Evolutionary conservation across 2,329 filamentous ascomycete genomes (phyloP).

Genomic region (Aphanoascus verrucosus): DNA sequence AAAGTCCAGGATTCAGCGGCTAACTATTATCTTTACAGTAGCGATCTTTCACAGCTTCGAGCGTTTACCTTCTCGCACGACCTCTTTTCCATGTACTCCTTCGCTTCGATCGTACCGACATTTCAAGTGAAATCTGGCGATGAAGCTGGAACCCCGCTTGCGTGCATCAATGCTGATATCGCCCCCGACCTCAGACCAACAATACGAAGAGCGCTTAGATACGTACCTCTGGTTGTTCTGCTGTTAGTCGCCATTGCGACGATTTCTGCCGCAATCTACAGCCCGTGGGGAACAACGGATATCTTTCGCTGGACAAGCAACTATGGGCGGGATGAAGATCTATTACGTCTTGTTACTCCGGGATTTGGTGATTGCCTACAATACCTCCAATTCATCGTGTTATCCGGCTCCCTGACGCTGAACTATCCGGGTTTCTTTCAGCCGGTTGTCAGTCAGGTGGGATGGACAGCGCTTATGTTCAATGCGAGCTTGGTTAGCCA

Average conservation of each 20-base stretch:
- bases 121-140: conserved; percentile 70
- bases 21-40: conserved; percentile 22
- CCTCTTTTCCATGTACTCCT: conserved; percentile 73
- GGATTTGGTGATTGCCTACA: conserved; percentile 95
- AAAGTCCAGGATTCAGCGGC: not conserved
- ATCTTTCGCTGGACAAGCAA: conserved; percentile 97
- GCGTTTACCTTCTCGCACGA: conserved; percentile 64
- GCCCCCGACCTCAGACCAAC: conserved; percentile 67
- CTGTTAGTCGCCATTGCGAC: conserved; percentile 73
- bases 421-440: conserved; percentile 92
- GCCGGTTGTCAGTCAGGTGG: conserved; percentile 73
- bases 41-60: conserved; percentile 47
- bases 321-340: conserved; percentile 84
- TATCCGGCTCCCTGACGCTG: conserved; percentile 78
- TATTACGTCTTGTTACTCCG: conserved; percentile 83
- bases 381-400: conserved; percentile 84
- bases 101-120: conserved; percentile 67
- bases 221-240: conserved; percentile 67
- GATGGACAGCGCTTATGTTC: conserved; percentile 88
- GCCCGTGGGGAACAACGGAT: conserved; percentile 86
- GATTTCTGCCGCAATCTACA: conserved; percentile 71
- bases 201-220: conserved; percentile 60
- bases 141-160: conserved; percentile 50
- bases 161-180: conserved; percentile 69
- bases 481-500: conserved; percentile 76